Evolutionary conservation across 2,329 filamentous ascomycete genomes (phyloP).

Genomic region (Cordyceps tenuipes): DNA sequence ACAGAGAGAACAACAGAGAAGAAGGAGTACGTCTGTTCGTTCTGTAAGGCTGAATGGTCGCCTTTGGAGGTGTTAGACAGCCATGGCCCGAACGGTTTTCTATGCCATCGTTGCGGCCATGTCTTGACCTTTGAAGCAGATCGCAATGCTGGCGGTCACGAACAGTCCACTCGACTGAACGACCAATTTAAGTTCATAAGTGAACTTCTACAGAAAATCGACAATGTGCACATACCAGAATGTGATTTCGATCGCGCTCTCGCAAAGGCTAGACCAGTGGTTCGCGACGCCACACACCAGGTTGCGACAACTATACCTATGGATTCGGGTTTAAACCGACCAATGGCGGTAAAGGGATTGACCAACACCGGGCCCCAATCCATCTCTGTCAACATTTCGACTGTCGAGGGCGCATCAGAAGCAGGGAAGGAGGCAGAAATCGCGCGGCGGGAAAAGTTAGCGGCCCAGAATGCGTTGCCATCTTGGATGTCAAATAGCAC

Average conservation of each 20-base stretch:
- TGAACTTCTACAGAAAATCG: constrained; percentile 67
- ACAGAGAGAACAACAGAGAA: constrained; percentile 74
- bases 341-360: constrained; percentile 62
- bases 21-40: constrained; percentile 81
- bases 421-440: constrained; percentile 58
- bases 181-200: constrained; percentile 73
- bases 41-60: constrained; percentile 81
- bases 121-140: constrained; percentile 58
- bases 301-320: constrained; percentile 52
- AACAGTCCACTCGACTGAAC: constrained; percentile 67
- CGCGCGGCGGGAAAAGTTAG: constrained; percentile 56
- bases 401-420: constrained; percentile 55
- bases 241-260: constrained; percentile 66
- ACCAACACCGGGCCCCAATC: constrained; percentile 58
- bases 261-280: constrained; percentile 52
- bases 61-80: constrained; percentile 81
- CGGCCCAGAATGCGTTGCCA: constrained; percentile 61
- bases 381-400: constrained; percentile 62
- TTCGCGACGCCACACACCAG: constrained; percentile 60
- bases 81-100: constrained; percentile 61
- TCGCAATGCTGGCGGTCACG: constrained; percentile 60
- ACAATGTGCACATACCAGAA: constrained; percentile 64
- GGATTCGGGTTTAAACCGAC: constrained; percentile 43
- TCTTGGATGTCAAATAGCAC: constrained; percentile 66
- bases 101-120: constrained; percentile 70